Conservation (phyloP, 768 basidiomycete species). For the Dioszegia crocea region DNA sequence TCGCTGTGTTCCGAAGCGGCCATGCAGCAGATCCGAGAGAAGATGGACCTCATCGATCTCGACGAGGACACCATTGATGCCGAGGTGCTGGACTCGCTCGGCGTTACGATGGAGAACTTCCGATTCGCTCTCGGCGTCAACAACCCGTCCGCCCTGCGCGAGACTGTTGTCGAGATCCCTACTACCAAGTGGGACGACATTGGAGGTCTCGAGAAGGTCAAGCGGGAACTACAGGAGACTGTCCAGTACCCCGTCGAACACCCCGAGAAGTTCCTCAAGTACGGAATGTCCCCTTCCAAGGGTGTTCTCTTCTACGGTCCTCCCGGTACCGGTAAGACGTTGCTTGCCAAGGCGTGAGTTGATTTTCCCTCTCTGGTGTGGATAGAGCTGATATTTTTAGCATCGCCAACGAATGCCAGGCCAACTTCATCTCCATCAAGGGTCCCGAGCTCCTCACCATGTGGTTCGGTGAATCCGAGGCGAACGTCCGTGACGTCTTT, state of each 20-base stretch:
- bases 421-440: slow-evolving; percentile 99
- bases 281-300: slow-evolving; percentile 99
- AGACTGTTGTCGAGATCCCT: slow-evolving; percentile 98
- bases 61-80: slow-evolving; percentile 89
- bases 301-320: slow-evolving; percentile 99
- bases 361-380: neutral
- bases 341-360: slow-evolving; percentile 80
- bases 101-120: slow-evolving; percentile 99
- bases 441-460: slow-evolving; percentile 97
- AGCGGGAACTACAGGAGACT: slow-evolving; percentile 96
- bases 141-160: slow-evolving; percentile 96
- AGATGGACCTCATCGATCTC: slow-evolving; percentile 72
- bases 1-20: slow-evolving; percentile 98
- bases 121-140: slow-evolving; percentile 95
- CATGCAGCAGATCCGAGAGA: slow-evolving; percentile 99
- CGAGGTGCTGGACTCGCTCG: slow-evolving; percentile 96
- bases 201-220: slow-evolving; percentile 99
- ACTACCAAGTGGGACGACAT: slow-evolving; percentile 99
- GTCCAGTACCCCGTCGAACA: slow-evolving; percentile 99
- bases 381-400: slow-evolving; percentile 18
- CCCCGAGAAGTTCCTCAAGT: slow-evolving; percentile 99
- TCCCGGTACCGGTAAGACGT: slow-evolving; percentile 98
- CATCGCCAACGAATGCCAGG: slow-evolving; percentile 98
- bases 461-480: slow-evolving; percentile 99
- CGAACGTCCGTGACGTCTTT: slow-evolving; percentile 98